phyloP scores from a whole-genome alignment of 1,284 basidiomycete genomes.

The Blastosporella zonata region DNA sequence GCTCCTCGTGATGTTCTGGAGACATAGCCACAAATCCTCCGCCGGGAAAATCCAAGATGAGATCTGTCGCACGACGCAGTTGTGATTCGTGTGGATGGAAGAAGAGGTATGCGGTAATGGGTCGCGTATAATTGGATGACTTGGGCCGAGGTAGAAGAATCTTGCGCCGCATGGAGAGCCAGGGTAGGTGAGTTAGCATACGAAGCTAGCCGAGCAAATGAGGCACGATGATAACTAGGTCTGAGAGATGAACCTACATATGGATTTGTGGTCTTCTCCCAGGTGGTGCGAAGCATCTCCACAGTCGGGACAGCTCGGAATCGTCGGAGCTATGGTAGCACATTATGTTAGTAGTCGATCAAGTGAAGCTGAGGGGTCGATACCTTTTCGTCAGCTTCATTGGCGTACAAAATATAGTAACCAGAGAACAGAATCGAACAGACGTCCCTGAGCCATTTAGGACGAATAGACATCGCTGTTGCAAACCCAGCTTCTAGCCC shows the following conservation, averaged over 20 bases:
- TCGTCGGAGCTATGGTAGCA: slow-evolving; percentile 66
- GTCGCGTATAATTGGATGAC: slow-evolving; percentile 73
- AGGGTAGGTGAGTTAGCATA: slow-evolving; percentile 56
- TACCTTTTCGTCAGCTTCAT: slow-evolving; percentile 93
- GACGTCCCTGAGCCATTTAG: slow-evolving; percentile 88
- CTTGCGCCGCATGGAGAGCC: slow-evolving; percentile 68
- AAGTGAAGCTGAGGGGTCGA: slow-evolving; percentile 14
- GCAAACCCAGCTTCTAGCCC: slow-evolving; percentile 98
- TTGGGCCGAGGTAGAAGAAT: slow-evolving; percentile 81
- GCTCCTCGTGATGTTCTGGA: slow-evolving; percentile 93
- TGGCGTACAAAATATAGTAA: slow-evolving; percentile 94
- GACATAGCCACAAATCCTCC: slow-evolving; percentile 97
- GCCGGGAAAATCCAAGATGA: slow-evolving; percentile 91
- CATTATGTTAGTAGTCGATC: background rate
- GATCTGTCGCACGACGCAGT: slow-evolving; percentile 68
- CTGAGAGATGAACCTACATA: slow-evolving; percentile 52
- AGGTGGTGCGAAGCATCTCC: slow-evolving; percentile 92
- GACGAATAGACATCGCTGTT: slow-evolving; percentile 90
- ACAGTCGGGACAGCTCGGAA: slow-evolving; percentile 93
- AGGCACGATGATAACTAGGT: background rate
- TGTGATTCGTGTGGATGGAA: slow-evolving; percentile 73
- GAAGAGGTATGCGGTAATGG: slow-evolving; percentile 84
- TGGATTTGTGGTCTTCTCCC: slow-evolving; percentile 96
- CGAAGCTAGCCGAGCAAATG: slow-evolving; percentile 52
- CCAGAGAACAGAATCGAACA: slow-evolving; percentile 80